phyloP scores from a whole-genome alignment of 2,329 filamentous ascomycete genomes.

The Escovopsis sp. region DNA sequence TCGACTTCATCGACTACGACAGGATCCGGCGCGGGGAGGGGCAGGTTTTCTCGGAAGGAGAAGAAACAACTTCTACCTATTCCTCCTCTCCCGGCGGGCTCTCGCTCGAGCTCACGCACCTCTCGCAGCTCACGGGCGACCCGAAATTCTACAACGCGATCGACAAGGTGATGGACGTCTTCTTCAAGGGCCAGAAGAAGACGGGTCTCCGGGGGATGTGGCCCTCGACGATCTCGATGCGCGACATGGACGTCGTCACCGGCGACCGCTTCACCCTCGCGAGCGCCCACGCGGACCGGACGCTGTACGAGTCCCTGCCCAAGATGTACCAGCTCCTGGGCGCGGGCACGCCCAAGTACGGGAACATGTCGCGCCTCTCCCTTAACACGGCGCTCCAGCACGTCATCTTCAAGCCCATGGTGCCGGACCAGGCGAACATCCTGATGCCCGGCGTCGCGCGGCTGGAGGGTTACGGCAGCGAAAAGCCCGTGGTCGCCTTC shows the following conservation, averaged over 20 bases:
- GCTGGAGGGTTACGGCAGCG: slow-evolving; percentile 9
- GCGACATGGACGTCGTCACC: slow-evolving; percentile 26
- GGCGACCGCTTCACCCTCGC: slow-evolving; percentile 16
- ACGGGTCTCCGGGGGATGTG: slow-evolving; percentile 59
- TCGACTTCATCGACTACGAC: slow-evolving; percentile 30
- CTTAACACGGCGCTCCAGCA: slow-evolving; percentile 40
- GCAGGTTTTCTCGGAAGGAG: slow-evolving; percentile 16
- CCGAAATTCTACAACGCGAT: slow-evolving; percentile 61
- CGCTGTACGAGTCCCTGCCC: slow-evolving; percentile 69
- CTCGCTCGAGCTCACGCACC: slow-evolving; percentile 55
- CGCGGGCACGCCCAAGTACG: slow-evolving; percentile 38
- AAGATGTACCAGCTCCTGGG: slow-evolving; percentile 64
- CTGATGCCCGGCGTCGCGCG: slow-evolving; percentile 32
- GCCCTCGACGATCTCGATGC: slow-evolving; percentile 49
- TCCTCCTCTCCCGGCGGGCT: slow-evolving; percentile 44
- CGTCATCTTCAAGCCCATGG: slow-evolving; percentile 48
- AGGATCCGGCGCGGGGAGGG: slow-evolving; percentile 21
- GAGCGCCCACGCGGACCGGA: slow-evolving; percentile 27
- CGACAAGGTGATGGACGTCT: slow-evolving; percentile 49
- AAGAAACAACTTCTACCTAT: slow-evolving; percentile 19
- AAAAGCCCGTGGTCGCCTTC: slow-evolving; percentile 5
- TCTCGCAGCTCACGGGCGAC: slow-evolving; percentile 59
- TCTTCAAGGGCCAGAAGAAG: slow-evolving; percentile 47
- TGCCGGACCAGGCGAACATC: slow-evolving; percentile 34
- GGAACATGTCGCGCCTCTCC: slow-evolving; percentile 38